Evolutionary conservation across 768 basidiomycete genomes (phyloP).

Genomic region (Collybia nuda): DNA sequence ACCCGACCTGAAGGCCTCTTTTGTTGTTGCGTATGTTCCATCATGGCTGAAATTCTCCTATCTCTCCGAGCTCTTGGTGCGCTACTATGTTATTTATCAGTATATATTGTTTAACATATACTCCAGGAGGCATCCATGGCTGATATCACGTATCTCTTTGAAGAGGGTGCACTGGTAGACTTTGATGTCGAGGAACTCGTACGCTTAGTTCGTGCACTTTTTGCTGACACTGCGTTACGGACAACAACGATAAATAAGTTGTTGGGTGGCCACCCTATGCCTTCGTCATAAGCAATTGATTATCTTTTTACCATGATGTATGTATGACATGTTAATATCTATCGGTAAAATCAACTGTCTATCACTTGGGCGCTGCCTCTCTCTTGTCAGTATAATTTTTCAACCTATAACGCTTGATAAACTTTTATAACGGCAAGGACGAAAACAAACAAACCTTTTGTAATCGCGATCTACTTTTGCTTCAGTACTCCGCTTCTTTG

Average conservation of each 20-base stretch:
- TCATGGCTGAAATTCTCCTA: conserved; percentile 96
- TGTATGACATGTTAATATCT: conserved; percentile 8
- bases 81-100: conserved; percentile 25
- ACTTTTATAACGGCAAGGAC: not conserved
- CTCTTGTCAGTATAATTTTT: conserved; percentile 46
- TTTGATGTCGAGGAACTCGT: conserved; percentile 84
- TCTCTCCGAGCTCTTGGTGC: conserved; percentile 84
- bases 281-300: conserved; percentile 10
- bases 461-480: conserved; percentile 57
- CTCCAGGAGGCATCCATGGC: conserved; percentile 86
- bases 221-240: conserved; percentile 83
- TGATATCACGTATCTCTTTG: conserved; percentile 90
- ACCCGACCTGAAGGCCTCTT: conserved; percentile 53
- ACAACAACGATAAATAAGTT: conserved; percentile 80
- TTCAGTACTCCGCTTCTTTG: conserved; percentile 39
- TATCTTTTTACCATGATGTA: conserved; percentile 3
- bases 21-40: conserved; percentile 83
- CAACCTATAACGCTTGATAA: conserved; percentile 23
- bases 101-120: not conserved
- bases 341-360: not conserved
- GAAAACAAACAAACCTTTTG: conserved; percentile 40
- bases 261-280: conserved; percentile 53
- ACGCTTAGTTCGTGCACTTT: conserved; percentile 79
- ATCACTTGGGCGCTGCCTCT: conserved; percentile 7
- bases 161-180: conserved; percentile 87